Conservation (phyloP, 139 green algal species). For the Chlamydomonas urium region DNA sequence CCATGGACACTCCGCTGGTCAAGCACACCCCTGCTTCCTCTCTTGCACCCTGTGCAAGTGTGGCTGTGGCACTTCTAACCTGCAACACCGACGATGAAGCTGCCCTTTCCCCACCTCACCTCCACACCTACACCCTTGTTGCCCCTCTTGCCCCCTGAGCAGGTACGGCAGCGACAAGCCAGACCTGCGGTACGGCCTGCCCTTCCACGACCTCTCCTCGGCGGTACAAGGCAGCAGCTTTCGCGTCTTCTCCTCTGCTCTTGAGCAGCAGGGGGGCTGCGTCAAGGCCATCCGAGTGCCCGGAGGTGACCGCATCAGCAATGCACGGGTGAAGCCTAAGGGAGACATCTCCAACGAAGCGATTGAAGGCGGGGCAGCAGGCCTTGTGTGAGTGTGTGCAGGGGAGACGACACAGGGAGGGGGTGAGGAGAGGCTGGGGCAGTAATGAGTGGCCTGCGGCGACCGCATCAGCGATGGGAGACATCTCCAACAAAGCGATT, state of each 20-base stretch:
- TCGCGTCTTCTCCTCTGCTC: slow-evolving; percentile 76
- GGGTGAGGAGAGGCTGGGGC: background rate
- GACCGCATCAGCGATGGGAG: slow-evolving; percentile 79
- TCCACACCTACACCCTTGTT: no score
- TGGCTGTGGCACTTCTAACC: no score
- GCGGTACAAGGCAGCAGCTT: slow-evolving; percentile 5
- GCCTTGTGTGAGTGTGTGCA: no score
- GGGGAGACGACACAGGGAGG: background rate
- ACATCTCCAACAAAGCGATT: slow-evolving; percentile 72
- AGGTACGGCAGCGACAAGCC: slow-evolving; percentile 78
- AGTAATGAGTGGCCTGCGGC: slow-evolving; percentile 77
- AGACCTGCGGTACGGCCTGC: slow-evolving; percentile 83
- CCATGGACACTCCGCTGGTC: no score
- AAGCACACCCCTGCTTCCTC: no score
- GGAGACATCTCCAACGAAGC: slow-evolving; percentile 78
- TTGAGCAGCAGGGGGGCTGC: slow-evolving; percentile 60
- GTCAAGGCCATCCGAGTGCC: slow-evolving; percentile 85
- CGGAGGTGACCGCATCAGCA: slow-evolving; percentile 75
- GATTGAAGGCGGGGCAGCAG: slow-evolving; percentile 48
- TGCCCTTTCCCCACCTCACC: no score
- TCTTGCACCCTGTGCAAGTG: no score
- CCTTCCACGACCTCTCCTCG: slow-evolving; percentile 36
- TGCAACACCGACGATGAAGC: no score
- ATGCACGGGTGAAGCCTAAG: slow-evolving; percentile 78
- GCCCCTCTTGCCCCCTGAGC: no score